Evolutionary conservation across 352 stramenopile species (phyloP).

Genomic region (Globisporangium viniferum): DNA sequence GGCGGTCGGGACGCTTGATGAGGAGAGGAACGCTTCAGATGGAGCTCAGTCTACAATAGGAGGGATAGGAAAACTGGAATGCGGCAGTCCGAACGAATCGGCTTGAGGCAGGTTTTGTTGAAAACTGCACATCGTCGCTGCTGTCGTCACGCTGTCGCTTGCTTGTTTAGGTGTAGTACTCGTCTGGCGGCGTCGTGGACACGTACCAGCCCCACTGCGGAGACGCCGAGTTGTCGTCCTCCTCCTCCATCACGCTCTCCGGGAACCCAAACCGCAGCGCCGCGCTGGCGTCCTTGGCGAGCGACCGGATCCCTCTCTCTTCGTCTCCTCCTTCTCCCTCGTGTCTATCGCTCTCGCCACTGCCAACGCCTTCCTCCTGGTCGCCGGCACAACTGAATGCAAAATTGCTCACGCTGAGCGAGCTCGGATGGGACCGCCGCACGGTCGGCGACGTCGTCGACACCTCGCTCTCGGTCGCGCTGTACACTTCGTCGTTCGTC

Average conservation of each 20-base stretch:
- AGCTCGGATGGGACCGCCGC: constrained; percentile 12
- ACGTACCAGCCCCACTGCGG: constrained; percentile 85
- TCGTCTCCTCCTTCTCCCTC: background rate
- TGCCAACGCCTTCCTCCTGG: constrained; percentile 23
- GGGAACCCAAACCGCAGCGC: constrained; percentile 6
- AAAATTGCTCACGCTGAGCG: constrained; percentile 11
- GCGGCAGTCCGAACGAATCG: background rate
- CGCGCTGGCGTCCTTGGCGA: background rate
- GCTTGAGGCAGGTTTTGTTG: background rate
- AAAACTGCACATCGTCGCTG: background rate
- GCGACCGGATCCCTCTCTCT: background rate
- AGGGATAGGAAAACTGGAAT: background rate
- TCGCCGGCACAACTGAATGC: constrained; percentile 27
- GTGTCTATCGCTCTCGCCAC: background rate
- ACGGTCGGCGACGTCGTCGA: constrained; percentile 34
- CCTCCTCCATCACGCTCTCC: constrained; percentile 24
- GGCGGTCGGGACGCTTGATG: background rate
- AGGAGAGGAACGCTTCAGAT: background rate
- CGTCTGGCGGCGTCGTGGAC: constrained; percentile 71
- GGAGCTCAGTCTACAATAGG: background rate
- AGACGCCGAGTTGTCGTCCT: constrained; percentile 43
- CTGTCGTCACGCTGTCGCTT: background rate
- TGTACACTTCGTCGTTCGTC: constrained; percentile 49
- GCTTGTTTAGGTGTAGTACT: constrained; percentile 47
- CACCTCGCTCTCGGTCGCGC: constrained; percentile 62